Conservation (phyloP, 2,329 filamentous ascomycete species). For the Botrytis fabae region DNA sequence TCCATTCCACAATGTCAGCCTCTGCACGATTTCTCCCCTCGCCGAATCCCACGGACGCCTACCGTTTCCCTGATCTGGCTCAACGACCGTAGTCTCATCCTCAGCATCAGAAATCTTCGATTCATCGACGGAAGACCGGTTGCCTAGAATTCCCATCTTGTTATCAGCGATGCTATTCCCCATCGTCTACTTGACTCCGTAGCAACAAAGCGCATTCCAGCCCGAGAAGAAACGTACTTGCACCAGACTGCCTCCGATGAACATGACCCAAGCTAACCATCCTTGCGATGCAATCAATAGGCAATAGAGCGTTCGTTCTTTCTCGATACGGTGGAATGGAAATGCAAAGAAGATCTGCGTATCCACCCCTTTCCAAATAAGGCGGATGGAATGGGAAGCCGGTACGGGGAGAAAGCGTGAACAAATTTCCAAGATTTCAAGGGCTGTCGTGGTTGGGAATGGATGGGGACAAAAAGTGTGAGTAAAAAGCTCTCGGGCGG, state of each 20-base stretch:
- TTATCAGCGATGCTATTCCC: not conserved
- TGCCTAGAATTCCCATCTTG: constrained; percentile 41
- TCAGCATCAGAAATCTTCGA: constrained; percentile 48
- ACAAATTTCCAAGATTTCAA: not conserved
- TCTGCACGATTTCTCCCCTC: constrained; percentile 8
- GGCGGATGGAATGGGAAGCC: not conserved
- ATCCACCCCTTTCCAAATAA: constrained; percentile 4
- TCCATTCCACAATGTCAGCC: constrained; percentile 30
- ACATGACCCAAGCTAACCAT: constrained; percentile 46
- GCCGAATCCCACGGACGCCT: constrained; percentile 40
- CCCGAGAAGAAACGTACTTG: constrained; percentile 42
- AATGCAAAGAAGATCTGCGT: not conserved
- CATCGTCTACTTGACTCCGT: not conserved
- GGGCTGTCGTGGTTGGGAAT: constrained; percentile 17
- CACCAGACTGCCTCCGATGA: constrained; percentile 49
- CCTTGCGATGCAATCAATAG: constrained; percentile 19
- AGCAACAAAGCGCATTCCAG: not conserved
- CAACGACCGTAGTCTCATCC: constrained; percentile 77
- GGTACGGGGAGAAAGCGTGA: not conserved
- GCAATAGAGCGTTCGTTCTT: not conserved
- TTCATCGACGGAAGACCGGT: constrained; percentile 43
- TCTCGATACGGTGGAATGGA: not conserved
- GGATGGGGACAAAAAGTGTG: constrained; percentile 2
- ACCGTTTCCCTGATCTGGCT: constrained; percentile 94
- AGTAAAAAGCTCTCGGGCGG: constrained; percentile 8